Base-by-base conservation (phyloP, 331 rosid species). In the Erythrophleum ivorense region DNA sequence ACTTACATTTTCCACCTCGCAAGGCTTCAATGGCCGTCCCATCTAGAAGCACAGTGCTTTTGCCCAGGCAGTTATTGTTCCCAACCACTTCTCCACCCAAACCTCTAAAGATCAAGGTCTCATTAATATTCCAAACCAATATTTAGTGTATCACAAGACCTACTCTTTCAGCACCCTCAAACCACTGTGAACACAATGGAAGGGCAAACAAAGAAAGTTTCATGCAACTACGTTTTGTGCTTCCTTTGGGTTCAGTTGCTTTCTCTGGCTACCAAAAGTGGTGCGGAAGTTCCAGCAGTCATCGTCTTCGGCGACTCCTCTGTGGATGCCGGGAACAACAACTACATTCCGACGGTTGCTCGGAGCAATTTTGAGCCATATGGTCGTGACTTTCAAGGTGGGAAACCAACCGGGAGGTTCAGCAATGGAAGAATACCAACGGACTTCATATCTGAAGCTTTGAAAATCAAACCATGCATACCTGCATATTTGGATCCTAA, bases 241-340 rank as follows among this genome's bases (percentile, higher is more conserved):
- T 43, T 82, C 62, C 83, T 87, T 34, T 24, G 72, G 49, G 19
- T 86, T 24, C 58, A 14, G 16, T 40, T 64, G 34, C 14, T 82
- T 49, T 49, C 52, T 7, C 69, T 78, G n/a, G 64, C 59, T 11
- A 45, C 24, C 5, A 9, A 40, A 19, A 49, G 3, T 21, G 73
- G 53, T 31, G 92, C 91, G 0, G 87, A 86, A 36, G 89, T 93
- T 49, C 91, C 97, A 6, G 91, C 97, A 0, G 24, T 91, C 7
- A 84, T 95, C 12, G 97, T 95, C 43, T 95, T 95, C 16, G 98
- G 98, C 0, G 98, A 95, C 89, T 95, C 98, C 2, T 87, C 98
- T 0, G 98, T 93, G 0, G 98, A 95, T 6, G 97, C 98, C 0
- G 98, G 98, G 21, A 95, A 95, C 86, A 95, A 95, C 88, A 93